Base-by-base conservation (phyloP, 768 basidiomycete genomes). In the Collybiopsis luxurians region DNA sequence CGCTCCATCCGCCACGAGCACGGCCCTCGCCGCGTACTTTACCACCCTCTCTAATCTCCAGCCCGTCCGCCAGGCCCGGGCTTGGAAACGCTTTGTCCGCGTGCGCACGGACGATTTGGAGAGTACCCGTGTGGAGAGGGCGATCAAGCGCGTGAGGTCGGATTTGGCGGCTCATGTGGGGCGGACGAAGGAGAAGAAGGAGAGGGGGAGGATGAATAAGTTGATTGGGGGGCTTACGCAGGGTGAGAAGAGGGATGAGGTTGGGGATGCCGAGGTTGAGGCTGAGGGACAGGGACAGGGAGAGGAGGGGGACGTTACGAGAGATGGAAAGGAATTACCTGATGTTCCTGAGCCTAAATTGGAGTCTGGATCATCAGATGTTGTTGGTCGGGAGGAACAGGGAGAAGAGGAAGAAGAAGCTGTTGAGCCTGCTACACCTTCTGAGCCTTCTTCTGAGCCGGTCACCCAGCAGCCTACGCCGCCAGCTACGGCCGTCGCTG, bases 61-160 rank as follows among this genome's bases (percentile, higher is more conserved):
- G 3, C 66, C 74, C 3, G 68, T 95, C 40, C 84, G 90, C 34
- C 79, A 81, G 54, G 75, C 84, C 19, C 80, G 85, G 43, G 75
- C 83, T 1, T 96, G 93, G 93, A 89, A 87, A 66, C 83, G 87
- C 15, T 96, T 96, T 63, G 88, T 95, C 55, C 78, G 85, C 45
- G 90, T 94, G 7, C 81, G 93, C 55, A 88, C 85, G 2, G 93
- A 95, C 65, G 94, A 96, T 69, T 71, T 95, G 50, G 87, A 95
- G 74, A 93, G 91, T 63, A 86, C 87, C 5, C 84, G 92, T 43
- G 85, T 90, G 39, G 92, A 95, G 74, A 80, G 91, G 60, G 89
- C 92, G 3, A 89, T 95, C 72, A 92, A 93, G 74, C 85, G 90
- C 27, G 90, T 92, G 19, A 77, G 91, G 54, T 92, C 89, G 44